Evolutionary conservation across 805 yeast genomes (phyloP).

Genomic region (Candida tammaniensis): DNA sequence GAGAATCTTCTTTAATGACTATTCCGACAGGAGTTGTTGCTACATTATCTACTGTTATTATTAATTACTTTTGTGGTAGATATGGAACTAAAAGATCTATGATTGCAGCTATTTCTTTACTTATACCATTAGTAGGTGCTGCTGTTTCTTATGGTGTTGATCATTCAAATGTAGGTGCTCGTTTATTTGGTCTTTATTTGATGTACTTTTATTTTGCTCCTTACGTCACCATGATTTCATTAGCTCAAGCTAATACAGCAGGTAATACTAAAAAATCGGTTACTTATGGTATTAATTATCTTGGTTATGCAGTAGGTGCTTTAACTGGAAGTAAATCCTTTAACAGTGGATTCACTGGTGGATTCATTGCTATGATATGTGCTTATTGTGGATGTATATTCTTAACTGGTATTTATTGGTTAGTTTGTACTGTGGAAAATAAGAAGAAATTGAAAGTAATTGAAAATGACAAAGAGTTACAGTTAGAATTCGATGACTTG

Average conservation of each 20-base stretch:
- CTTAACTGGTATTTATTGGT: slow-evolving; percentile 15
- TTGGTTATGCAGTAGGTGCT: slow-evolving; percentile 30
- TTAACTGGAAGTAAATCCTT: slow-evolving; percentile 26
- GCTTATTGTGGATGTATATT: slow-evolving; percentile 18
- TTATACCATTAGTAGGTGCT: slow-evolving; percentile 21
- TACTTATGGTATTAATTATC: slow-evolving; percentile 31
- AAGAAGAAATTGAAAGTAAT: slow-evolving; percentile 12
- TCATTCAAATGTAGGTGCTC: slow-evolving; percentile 17
- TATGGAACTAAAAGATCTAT: slow-evolving; percentile 16
- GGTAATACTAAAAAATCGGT: slow-evolving; percentile 31
- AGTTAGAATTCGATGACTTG: slow-evolving; percentile 9
- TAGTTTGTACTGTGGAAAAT: slow-evolving; percentile 15
- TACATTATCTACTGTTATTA: slow-evolving; percentile 23
- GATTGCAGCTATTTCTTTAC: slow-evolving; percentile 9
- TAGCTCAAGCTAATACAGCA: slow-evolving; percentile 27
- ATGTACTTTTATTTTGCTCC: slow-evolving; percentile 32
- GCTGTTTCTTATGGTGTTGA: slow-evolving; percentile 17
- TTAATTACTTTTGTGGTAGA: slow-evolving; percentile 31
- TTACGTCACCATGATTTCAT: slow-evolving; percentile 26
- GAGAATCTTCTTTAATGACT: slow-evolving; percentile 21
- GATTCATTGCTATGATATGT: slow-evolving; percentile 18
- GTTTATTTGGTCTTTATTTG: slow-evolving; percentile 24
- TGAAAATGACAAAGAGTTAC: slow-evolving; percentile 7
- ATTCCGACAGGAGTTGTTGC: slow-evolving; percentile 31
- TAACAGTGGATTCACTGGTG: slow-evolving; percentile 17